Evolutionary conservation across 306 rosid genomes (phyloP), one percentile per base, ranked within the genome.

Genomic region (Cyamopsis tetragonoloba): DNA sequence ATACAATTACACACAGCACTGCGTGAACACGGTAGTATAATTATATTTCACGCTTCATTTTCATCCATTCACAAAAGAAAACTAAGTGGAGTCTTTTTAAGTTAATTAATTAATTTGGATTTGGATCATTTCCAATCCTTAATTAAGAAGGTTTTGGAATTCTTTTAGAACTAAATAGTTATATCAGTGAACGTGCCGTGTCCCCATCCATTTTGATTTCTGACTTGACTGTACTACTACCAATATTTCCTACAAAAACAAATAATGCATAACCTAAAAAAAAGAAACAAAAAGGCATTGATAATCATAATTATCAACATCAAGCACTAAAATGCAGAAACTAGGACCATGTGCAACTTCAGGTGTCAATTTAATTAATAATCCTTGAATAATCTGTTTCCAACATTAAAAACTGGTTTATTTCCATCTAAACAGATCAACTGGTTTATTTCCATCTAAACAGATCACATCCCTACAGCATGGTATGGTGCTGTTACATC

Each of bases 291-390:
- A 27, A 61, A 42, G 20, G 47, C 17, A 26, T 1, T 9, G 43
- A 74, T 35, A 14, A 57, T n/a, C n/a, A n/a, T n/a, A n/a, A n/a
- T n/a, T 22, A 54, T 32, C 46, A 41, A 11, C 51, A 24, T 13
- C 62, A 30, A 9, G 15, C 42, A 42, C 15, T 14, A 43, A 14
- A 13, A 26, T 14, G 23, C 3, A 35, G 24, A 42, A 23, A 55
- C 39, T n/a, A 19, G 22, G 6, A 48, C 15, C 4, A 18, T 11
- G 22, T 35, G 23, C 49, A 60, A 47, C 61, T 20, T 65, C 47
- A 65, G 32, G 13, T 4, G 20, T 31, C 60, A 61, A 37, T 68
- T 54, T 43, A 47, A 39, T 54, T 43, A 47, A 39, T 30, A 73
- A 71, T 37, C 10, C 4, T 34, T 22, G 3, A 38, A 11, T 59